A percentile compares a stretch with the other conserved stretches of the same genome.
These are phyloP conservation scores for Coemansia biformis DNA, from an alignment of 192 early-diverging fungal species.

Conservation along the genomic window DNA sequence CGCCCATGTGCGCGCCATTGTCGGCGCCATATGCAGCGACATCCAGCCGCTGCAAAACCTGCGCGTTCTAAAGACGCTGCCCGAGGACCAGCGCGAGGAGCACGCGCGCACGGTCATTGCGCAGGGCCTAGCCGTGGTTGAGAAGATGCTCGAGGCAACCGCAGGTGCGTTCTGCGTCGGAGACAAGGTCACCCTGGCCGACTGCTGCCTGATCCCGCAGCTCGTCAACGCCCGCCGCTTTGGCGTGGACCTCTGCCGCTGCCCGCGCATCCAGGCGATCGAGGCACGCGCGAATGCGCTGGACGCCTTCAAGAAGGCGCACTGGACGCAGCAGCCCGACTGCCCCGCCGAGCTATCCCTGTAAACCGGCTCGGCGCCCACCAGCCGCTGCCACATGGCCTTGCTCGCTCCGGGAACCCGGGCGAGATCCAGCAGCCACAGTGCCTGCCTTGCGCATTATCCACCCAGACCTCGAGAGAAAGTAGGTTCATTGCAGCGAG, in stretches of 20 bases:
- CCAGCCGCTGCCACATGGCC: neutral
- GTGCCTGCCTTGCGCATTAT: no score
- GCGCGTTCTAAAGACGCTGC: conserved; percentile 60
- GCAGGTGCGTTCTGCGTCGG: conserved; percentile 75
- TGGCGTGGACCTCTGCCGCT: conserved; percentile 65
- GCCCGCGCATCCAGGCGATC: conserved; percentile 65
- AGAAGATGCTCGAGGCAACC: conserved; percentile 57
- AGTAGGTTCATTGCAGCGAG: no score
- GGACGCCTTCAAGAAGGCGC: conserved; percentile 60
- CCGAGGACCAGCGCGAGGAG: conserved; percentile 37
- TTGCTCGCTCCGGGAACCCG: no score
- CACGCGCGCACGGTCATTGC: conserved; percentile 53
- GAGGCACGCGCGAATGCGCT: conserved; percentile 52
- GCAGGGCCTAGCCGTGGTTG: conserved; percentile 62
- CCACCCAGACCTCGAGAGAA: no score
- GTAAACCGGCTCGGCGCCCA: neutral
- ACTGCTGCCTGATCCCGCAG: conserved; percentile 74
- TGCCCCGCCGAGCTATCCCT: conserved; percentile 54
- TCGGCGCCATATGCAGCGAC: conserved; percentile 68
- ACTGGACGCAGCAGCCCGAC: conserved; percentile 61
- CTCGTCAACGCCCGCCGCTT: conserved; percentile 72
- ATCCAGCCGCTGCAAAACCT: conserved; percentile 88
- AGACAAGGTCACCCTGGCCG: conserved; percentile 78
- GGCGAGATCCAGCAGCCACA: no score
- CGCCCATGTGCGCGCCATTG: conserved; percentile 66